Percentiles rank a stretch among this genome's conserved stretches.
Evolutionary conservation across 208 protist genomes (phyloP).

Genomic region (Phytomonas sp.): DNA sequence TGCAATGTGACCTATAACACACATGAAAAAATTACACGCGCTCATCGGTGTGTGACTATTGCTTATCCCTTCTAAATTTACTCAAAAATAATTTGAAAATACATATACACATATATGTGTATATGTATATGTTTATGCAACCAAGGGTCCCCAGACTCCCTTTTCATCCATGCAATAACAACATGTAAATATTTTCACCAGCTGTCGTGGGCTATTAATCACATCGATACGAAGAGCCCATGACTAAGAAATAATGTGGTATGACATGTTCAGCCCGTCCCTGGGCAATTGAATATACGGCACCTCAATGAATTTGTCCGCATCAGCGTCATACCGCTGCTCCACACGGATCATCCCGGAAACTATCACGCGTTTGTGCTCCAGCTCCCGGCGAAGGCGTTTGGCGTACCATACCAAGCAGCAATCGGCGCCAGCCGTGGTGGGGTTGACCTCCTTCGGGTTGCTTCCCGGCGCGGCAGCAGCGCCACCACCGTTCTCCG

Average conservation of each 20-base stretch:
- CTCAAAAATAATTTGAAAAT: no score
- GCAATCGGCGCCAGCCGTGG: neutral
- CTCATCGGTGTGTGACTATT: no score
- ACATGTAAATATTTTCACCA: no score
- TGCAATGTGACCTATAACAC: no score
- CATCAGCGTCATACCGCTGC: constrained; percentile 31
- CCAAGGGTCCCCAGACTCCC: no score
- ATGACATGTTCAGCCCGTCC: constrained; percentile 10
- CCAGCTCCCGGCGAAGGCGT: constrained; percentile 9
- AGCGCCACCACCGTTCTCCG: neutral
- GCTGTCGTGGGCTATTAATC: no score
- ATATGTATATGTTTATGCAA: no score
- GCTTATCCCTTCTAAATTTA: no score
- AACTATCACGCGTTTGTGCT: constrained; percentile 26
- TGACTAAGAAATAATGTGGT: neutral
- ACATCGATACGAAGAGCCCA: no score
- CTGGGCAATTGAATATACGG: constrained; percentile 29
- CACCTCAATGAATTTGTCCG: constrained; percentile 29
- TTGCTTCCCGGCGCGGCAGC: neutral
- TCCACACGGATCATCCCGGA: constrained; percentile 46
- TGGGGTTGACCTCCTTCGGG: neutral
- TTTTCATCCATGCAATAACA: no score
- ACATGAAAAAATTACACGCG: no score
- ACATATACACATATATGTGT: no score
- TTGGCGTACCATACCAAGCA: neutral